Percentiles rank a stretch among this genome's conserved stretches.
Evolutionary conservation across 2,329 filamentous ascomycete genomes (phyloP).

Genomic region (Fusarium torreyae): DNA sequence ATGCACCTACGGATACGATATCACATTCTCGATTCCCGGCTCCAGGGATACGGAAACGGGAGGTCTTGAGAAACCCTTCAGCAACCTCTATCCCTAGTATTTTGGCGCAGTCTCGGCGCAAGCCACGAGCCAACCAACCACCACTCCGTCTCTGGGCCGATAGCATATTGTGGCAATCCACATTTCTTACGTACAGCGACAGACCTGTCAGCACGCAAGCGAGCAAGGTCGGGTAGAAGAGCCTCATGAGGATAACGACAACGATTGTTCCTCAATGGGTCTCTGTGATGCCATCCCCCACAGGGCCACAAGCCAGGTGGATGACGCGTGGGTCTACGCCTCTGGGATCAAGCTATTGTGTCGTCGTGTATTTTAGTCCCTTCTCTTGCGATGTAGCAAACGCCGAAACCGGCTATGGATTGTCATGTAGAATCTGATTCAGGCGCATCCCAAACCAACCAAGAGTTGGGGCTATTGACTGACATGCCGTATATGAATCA

Average conservation of each 20-base stretch:
- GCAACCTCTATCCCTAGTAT: neutral
- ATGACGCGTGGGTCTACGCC: slow-evolving; percentile 1
- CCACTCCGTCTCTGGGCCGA: neutral
- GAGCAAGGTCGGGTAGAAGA: slow-evolving; percentile 2
- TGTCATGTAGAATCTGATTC: neutral
- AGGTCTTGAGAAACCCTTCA: neutral
- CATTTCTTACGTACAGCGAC: slow-evolving; percentile 15
- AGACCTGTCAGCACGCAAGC: slow-evolving; percentile 8
- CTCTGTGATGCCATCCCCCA: slow-evolving; percentile 11
- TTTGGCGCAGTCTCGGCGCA: neutral
- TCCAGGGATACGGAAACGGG: neutral
- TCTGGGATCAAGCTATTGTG: neutral
- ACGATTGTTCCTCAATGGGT: neutral
- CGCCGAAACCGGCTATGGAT: neutral
- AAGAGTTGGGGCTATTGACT: neutral
- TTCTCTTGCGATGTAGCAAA: neutral
- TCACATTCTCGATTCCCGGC: neutral
- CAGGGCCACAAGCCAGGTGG: slow-evolving; percentile 15
- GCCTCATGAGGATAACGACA: slow-evolving; percentile 9
- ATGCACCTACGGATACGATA: neutral
- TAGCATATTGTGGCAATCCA: neutral
- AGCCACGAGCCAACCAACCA: slow-evolving; percentile 3
- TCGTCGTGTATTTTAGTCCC: neutral
- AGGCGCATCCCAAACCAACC: neutral
- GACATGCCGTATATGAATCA: neutral